phyloP scores from a whole-genome alignment of 495 filamentous ascomycete species.

The Rostrohypoxylon terebratum region DNA sequence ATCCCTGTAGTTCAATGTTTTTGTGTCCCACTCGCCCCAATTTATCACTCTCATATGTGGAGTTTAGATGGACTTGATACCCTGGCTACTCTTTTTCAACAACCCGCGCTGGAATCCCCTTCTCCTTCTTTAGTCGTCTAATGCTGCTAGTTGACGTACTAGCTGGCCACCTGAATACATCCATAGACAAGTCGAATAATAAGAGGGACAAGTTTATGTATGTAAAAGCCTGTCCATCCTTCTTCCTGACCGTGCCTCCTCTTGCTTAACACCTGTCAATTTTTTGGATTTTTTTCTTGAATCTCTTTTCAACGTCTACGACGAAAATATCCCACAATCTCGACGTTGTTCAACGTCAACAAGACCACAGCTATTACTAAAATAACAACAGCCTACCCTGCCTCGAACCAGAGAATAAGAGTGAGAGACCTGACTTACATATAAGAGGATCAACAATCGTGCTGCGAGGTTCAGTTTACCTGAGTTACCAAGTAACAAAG shows the following conservation, averaged over 20 bases:
- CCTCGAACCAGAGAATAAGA: conserved; percentile 10
- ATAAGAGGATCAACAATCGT: conserved; percentile 35
- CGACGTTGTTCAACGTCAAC: conserved; percentile 18
- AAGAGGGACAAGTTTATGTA: conserved; percentile 38
- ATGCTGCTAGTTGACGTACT: conserved; percentile 48
- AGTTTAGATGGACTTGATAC: conserved; percentile 42
- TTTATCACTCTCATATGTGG: conserved; percentile 41
- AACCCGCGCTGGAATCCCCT: conserved; percentile 38
- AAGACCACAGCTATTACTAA: conserved; percentile 18
- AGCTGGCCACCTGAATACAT: conserved; percentile 43
- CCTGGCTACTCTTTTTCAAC: conserved; percentile 36
- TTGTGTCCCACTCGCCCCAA: conserved; percentile 47
- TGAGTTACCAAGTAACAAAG: conserved; percentile 36
- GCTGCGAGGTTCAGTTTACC: conserved; percentile 24
- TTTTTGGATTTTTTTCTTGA: too few species aligned
- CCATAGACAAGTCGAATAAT: conserved; percentile 20
- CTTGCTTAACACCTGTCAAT: conserved; percentile 14
- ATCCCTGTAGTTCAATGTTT: conserved; percentile 40
- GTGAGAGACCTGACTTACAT: conserved; percentile 6
- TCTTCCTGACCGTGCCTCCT: conserved; percentile 30
- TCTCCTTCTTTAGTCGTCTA: conserved; percentile 31
- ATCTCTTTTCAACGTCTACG: conserved; percentile 10
- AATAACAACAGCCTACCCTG: conserved; percentile 9
- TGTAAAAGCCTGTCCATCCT: conserved; percentile 40
- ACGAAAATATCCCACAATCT: conserved; percentile 41